phyloP scores from a whole-genome alignment of 129 eudicot genomes.

The Escallonia rubra region DNA sequence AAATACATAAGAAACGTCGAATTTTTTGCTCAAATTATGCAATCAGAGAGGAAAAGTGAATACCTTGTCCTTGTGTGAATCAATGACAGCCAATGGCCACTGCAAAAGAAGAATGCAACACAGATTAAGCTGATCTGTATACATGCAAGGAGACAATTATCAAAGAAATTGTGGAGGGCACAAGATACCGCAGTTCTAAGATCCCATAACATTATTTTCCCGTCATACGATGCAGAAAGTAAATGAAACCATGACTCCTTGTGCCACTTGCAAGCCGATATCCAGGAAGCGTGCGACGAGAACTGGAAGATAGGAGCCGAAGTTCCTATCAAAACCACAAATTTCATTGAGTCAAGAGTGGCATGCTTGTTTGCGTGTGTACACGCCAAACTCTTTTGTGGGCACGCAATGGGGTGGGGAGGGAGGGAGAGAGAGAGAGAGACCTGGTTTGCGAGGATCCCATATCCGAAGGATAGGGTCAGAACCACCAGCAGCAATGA shows the following conservation, averaged over 20 bases:
- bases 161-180: background rate
- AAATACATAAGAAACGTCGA: background rate
- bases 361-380: background rate
- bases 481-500: conserved; percentile 84
- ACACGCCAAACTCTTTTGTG: background rate
- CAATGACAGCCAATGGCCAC: conserved; percentile 89
- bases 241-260: conserved; percentile 77
- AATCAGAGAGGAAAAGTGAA: background rate
- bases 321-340: conserved; percentile 50
- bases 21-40: background rate
- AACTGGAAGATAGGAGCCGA: conserved; percentile 81
- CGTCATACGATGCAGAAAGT: conserved; percentile 88
- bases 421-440: conserved; percentile 7
- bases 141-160: background rate
- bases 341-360: background rate
- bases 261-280: conserved; percentile 93
- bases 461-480: conserved; percentile 85
- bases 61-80: conserved; percentile 91
- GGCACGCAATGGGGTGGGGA: background rate
- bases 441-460: conserved; percentile 99
- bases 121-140: background rate
- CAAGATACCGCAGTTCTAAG: conserved; percentile 79
- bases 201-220: conserved; percentile 97
- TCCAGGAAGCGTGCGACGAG: conserved; percentile 84
- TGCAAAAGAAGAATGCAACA: conserved; percentile 29